A percentile compares a stretch with the other conserved stretches of the same genome.
Evolutionary conservation across 129 eudicot species (phyloP).

Genomic region (Escallonia rubra): DNA sequence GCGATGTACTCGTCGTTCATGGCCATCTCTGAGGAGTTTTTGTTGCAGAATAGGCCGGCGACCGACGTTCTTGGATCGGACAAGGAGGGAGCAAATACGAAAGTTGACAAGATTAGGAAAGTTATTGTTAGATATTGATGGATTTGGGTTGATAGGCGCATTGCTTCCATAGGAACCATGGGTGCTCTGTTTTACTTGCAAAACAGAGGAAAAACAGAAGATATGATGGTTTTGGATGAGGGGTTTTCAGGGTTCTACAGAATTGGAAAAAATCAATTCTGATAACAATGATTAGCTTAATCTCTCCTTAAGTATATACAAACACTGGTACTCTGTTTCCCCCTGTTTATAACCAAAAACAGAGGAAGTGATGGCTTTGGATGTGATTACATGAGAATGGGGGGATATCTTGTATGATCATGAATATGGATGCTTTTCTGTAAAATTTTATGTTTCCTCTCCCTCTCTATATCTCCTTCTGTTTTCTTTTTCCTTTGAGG

Average conservation of each 20-base stretch:
- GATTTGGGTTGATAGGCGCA: neutral
- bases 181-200: neutral
- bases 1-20: neutral
- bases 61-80: slow-evolving; percentile 8
- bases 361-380: too few species aligned
- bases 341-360: too few species aligned
- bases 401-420: too few species aligned
- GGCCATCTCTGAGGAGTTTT: neutral
- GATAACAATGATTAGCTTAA: too few species aligned
- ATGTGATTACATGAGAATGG: too few species aligned
- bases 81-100: slow-evolving; percentile 3
- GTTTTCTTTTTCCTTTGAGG: neutral
- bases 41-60: neutral
- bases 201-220: neutral
- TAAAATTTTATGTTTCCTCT: neutral
- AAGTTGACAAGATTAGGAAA: neutral
- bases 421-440: too few species aligned
- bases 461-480: neutral
- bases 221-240: neutral
- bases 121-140: neutral
- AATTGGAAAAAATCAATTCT: neutral
- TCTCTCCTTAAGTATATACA: too few species aligned
- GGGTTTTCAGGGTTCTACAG: neutral
- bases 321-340: too few species aligned
- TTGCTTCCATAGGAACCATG: neutral